Evolutionary conservation across 495 filamentous ascomycete species (phyloP).

Genomic region (Trichoderma asperelloides): DNA sequence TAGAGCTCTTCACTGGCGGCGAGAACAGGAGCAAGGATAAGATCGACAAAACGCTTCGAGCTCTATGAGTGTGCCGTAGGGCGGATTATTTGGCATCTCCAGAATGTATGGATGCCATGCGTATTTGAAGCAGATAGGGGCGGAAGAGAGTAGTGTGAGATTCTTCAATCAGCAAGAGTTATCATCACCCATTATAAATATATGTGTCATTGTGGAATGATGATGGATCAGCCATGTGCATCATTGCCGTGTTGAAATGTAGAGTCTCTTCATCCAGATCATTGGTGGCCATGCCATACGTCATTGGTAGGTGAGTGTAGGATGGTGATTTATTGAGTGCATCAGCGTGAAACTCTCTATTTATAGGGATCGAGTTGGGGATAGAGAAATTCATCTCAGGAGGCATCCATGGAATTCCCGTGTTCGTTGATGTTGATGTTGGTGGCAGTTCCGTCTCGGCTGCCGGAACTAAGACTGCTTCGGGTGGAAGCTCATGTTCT

Average conservation of each 20-base stretch:
- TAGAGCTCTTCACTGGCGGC: constrained; percentile 20
- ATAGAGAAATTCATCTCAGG: neutral
- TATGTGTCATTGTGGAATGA: neutral
- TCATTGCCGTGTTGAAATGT: neutral
- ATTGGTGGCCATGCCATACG: neutral
- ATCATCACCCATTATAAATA: neutral
- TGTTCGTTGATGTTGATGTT: neutral
- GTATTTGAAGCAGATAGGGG: neutral
- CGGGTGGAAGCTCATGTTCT: neutral
- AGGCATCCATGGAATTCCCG: neutral
- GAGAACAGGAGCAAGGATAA: constrained; percentile 21
- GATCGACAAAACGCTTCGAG: constrained; percentile 12
- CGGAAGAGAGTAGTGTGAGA: neutral
- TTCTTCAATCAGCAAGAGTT: neutral
- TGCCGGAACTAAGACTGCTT: neutral
- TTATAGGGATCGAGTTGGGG: neutral
- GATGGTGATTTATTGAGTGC: neutral
- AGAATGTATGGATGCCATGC: neutral
- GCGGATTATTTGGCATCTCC: neutral
- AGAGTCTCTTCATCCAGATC: neutral
- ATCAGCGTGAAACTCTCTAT: neutral
- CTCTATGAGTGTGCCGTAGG: neutral
- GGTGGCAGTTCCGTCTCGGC: neutral
- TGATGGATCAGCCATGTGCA: neutral
- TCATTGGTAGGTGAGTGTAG: neutral